These are phyloP conservation scores for Microbotryum intermedium DNA, from an alignment of 1,284 basidiomycete genomes.

Conservation along the genomic window DNA sequence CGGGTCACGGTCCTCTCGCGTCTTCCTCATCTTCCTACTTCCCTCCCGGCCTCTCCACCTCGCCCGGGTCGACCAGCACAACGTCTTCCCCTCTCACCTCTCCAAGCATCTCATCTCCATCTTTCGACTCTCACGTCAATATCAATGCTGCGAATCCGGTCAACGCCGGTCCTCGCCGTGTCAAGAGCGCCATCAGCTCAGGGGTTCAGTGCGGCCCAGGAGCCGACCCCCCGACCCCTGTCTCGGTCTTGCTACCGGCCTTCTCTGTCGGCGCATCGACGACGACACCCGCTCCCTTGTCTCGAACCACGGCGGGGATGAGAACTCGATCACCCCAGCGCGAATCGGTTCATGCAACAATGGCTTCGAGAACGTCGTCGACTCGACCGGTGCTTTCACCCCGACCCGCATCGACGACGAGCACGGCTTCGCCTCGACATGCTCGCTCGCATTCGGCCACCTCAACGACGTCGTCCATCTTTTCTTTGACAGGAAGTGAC, in stretches of 20 bases:
- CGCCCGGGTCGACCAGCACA: conserved; percentile 3
- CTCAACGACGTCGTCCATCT: conserved; percentile 4
- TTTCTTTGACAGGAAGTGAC: neutral
- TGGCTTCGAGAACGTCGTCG: neutral
- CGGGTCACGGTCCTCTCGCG: neutral
- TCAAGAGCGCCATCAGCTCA: neutral
- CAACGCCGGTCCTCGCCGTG: neutral
- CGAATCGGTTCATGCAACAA: neutral
- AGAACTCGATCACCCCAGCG: too few relatives aligned
- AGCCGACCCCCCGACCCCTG: neutral
- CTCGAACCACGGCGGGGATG: neutral
- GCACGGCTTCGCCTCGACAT: neutral
- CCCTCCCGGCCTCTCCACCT: conserved; percentile 8
- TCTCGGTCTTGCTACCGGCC: neutral
- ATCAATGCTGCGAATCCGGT: neutral
- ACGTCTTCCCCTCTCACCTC: conserved; percentile 6
- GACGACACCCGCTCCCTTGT: neutral
- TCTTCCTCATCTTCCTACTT: neutral
- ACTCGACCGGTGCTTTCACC: neutral
- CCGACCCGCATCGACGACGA: neutral
- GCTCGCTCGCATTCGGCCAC: conserved; percentile 3
- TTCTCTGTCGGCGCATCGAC: conserved; percentile 5
- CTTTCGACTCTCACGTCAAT: neutral
- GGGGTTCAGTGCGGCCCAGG: neutral
- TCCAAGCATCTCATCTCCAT: neutral